A percentile compares a stretch with the other conserved stretches of the same genome.
These are phyloP conservation scores for Aspergillus saccharolyticus DNA, from an alignment of 495 filamentous ascomycete species.

Conservation along the genomic window DNA sequence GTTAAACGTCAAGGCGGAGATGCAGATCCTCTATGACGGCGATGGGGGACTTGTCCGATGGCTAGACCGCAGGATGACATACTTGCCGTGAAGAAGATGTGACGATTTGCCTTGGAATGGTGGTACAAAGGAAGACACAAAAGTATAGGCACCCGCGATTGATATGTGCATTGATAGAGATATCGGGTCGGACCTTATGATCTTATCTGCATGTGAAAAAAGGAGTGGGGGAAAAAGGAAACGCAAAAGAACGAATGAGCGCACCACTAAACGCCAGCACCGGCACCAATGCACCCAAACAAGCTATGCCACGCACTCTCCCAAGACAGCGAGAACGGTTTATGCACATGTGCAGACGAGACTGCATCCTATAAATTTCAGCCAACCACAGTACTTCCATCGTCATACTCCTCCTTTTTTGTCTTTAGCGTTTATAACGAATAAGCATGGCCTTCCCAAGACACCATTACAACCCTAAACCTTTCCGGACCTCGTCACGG, in stretches of 20 bases:
- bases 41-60: constrained; percentile 56
- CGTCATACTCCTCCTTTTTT: not conserved
- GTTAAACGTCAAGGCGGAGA: constrained; percentile 82
- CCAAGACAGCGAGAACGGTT: not conserved
- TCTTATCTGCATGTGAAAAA: not conserved
- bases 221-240: not conserved
- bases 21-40: constrained; percentile 68
- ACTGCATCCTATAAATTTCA: not conserved
- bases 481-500: constrained; percentile 68
- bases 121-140: not conserved
- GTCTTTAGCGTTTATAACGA: not conserved
- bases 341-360: not conserved
- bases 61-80: constrained; percentile 49
- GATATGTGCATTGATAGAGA: not conserved
- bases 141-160: not conserved
- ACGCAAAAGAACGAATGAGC: constrained; percentile 2
- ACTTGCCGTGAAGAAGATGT: not conserved
- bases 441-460: not conserved
- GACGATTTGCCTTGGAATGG: not conserved
- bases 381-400: not conserved
- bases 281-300: constrained; percentile 7
- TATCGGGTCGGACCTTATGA: not conserved
- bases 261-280: constrained; percentile 23
- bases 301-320: not conserved
- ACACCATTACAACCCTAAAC: constrained; percentile 45